Conservation (phyloP, 2,329 filamentous ascomycete genomes). For the Neonectria coccinea region DNA sequence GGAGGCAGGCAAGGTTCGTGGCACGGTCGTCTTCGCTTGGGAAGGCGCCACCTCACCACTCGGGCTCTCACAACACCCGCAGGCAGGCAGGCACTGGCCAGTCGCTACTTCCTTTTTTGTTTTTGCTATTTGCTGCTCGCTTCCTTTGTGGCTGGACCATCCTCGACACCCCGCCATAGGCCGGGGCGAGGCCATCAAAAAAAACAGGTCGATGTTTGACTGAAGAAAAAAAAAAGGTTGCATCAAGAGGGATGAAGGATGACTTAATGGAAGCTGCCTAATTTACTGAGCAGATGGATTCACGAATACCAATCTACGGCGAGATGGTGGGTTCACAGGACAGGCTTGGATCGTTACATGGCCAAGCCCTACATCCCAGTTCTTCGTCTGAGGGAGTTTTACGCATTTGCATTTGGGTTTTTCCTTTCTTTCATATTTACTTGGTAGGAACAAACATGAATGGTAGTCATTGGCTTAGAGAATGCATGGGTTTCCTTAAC, state of each 20-base stretch:
- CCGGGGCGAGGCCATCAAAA: constrained; percentile 1
- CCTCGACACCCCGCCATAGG: neutral
- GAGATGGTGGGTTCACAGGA: constrained; percentile 4
- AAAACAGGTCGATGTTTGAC: constrained; percentile 6
- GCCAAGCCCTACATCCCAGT: constrained; percentile 1
- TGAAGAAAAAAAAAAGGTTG: neutral
- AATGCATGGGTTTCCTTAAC: constrained; percentile 1
- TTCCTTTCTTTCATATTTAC: neutral
- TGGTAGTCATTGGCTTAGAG: constrained; percentile 9
- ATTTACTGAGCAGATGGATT: constrained; percentile 8
- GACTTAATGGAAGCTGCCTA: constrained; percentile 12
- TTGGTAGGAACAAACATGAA: neutral
- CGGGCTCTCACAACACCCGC: too few species aligned
- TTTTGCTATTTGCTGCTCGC: neutral
- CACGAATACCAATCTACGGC: neutral
- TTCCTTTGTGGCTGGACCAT: constrained; percentile 13
- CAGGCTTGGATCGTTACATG: neutral
- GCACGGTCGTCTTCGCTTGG: constrained; percentile 2
- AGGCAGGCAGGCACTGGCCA: neutral
- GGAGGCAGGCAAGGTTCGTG: constrained; percentile 5
- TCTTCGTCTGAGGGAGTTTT: constrained; percentile 16
- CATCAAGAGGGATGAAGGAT: neutral
- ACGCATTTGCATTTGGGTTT: neutral
- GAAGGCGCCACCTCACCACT: neutral
- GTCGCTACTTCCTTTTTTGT: constrained; percentile 5